Evolutionary conservation across 2,329 filamentous ascomycete genomes (phyloP).

Genomic region (Daldinia sp.): DNA sequence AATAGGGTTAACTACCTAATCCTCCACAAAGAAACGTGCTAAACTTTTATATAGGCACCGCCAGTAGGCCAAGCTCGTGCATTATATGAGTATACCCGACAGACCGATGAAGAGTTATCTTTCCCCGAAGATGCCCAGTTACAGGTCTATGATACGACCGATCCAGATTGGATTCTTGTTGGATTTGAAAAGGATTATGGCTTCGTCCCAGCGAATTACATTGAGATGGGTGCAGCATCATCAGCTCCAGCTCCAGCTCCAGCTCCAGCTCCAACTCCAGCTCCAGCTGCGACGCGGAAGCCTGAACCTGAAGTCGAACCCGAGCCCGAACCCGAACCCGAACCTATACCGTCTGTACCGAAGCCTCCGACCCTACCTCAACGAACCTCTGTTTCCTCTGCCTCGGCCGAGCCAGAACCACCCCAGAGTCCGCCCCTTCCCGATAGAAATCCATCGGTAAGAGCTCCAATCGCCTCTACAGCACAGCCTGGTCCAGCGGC

Average conservation of each 20-base stretch:
- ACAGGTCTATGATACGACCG: conserved; percentile 86
- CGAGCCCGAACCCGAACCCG: conserved; percentile 50
- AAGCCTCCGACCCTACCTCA: conserved; percentile 55
- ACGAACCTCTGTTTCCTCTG: conserved; percentile 52
- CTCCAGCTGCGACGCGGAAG: conserved; percentile 47
- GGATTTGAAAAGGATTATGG: conserved; percentile 86
- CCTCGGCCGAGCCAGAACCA: conserved; percentile 48
- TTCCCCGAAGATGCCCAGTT: conserved; percentile 89
- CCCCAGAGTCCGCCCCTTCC: conserved; percentile 53
- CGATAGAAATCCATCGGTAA: conserved; percentile 43
- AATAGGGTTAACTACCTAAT: background rate
- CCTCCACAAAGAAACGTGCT: conserved; percentile 59
- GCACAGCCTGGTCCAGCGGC: conserved; percentile 58
- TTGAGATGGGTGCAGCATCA: conserved; percentile 68
- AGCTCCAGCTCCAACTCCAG: conserved; percentile 48
- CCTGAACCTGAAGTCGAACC: conserved; percentile 38
- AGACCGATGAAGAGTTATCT: conserved; percentile 97
- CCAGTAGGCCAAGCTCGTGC: conserved; percentile 78
- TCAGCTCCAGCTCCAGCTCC: conserved; percentile 45
- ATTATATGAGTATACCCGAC: conserved; percentile 97
- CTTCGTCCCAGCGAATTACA: conserved; percentile 96
- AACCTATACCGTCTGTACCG: conserved; percentile 32
- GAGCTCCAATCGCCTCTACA: conserved; percentile 45
- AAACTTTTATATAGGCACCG: conserved; percentile 60
- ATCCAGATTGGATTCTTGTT: conserved; percentile 96